A percentile compares a stretch with the other conserved stretches of the same genome.
These are phyloP conservation scores for Scytalidium sp. DNA, from an alignment of 2,329 filamentous ascomycete genomes.

Conservation along the genomic window DNA sequence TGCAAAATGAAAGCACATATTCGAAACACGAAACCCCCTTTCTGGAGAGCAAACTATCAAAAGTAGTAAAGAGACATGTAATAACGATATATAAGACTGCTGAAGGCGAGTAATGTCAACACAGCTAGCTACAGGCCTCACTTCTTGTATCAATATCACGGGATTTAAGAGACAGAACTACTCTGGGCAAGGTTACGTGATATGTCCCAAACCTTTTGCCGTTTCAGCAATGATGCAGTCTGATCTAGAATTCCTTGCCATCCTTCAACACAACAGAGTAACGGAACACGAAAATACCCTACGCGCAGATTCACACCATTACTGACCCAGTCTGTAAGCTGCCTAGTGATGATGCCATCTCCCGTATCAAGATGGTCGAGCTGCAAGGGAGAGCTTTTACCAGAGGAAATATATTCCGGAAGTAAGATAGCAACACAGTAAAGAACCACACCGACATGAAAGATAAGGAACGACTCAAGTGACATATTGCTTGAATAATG, in stretches of 20 bases:
- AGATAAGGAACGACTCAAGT: not conserved
- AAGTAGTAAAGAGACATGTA: not conserved
- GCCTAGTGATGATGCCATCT: not conserved
- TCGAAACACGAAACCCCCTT: no score
- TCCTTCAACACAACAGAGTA: not conserved
- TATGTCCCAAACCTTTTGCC: not conserved
- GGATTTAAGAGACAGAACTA: not conserved
- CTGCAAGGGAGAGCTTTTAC: not conserved
- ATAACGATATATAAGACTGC: not conserved
- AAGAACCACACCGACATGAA: not conserved
- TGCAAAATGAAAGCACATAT: no score
- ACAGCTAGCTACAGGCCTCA: not conserved
- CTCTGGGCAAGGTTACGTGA: not conserved
- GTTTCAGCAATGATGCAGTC: not conserved
- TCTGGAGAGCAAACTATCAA: not conserved
- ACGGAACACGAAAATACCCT: not conserved
- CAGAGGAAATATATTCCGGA: not conserved
- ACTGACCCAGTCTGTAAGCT: not conserved
- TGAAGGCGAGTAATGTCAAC: not conserved
- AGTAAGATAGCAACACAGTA: not conserved
- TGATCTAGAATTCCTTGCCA: not conserved
- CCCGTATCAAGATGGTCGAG: not conserved
- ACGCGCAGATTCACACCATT: not conserved
- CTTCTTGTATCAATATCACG: not conserved
- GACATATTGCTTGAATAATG: not conserved